Percentiles rank a stretch among this genome's conserved stretches.
These are phyloP conservation scores for Malassezia japonica DNA, from an alignment of 1,284 basidiomycete species.

Conservation along the genomic window DNA sequence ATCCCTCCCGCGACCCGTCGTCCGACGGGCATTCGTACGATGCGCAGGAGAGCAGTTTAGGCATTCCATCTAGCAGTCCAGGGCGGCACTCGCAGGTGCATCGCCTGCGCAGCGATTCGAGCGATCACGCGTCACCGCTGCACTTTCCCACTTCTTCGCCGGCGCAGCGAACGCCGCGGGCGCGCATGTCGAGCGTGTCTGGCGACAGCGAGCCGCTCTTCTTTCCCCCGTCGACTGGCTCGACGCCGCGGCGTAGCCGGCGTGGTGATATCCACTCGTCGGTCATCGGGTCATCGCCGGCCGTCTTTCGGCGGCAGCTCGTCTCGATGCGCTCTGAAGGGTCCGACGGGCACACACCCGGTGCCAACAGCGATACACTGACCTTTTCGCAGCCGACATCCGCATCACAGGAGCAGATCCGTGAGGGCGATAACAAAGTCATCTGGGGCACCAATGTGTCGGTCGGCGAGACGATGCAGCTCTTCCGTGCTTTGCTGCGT, in stretches of 20 bases:
- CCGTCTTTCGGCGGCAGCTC: conserved; percentile 16
- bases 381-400: conserved; percentile 33
- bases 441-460: conserved; percentile 97
- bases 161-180: conserved; percentile 10
- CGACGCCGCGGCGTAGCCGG: conserved; percentile 34
- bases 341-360: conserved; percentile 71
- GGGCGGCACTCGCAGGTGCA: conserved; percentile 19
- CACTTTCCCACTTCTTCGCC: conserved; percentile 42
- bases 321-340: conserved; percentile 8
- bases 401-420: conserved; percentile 18
- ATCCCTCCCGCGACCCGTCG: not conserved
- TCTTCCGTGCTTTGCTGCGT: conserved; percentile 76
- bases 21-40: not conserved
- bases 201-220: conserved; percentile 37
- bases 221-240: conserved; percentile 39
- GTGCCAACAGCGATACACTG: conserved; percentile 70
- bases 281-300: conserved; percentile 30
- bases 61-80: conserved; percentile 40
- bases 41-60: conserved; percentile 29
- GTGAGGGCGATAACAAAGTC: conserved; percentile 55
- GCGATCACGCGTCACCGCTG: conserved; percentile 26
- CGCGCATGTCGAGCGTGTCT: conserved; percentile 24
- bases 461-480: conserved; percentile 76
- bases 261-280: conserved; percentile 44
- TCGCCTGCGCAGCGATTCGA: not conserved